Evolutionary conservation across 176 grass and related monocot genomes (phyloP).

Genomic region (Poa pratensis): DNA sequence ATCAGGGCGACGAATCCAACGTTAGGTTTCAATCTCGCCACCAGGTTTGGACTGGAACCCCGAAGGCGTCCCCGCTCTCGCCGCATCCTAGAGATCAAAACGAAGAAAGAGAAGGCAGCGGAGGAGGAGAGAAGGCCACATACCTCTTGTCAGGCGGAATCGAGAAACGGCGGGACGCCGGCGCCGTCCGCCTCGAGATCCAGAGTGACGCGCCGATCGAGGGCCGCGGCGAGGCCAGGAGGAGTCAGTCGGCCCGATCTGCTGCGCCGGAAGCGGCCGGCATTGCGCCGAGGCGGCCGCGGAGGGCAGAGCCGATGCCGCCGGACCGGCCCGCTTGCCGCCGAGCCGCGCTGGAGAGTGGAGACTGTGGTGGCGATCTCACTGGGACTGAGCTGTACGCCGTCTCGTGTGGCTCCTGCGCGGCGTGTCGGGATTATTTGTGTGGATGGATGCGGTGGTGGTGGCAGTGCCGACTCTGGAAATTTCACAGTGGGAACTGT

Average conservation of each 20-base stretch:
- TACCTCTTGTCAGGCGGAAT: conserved; percentile 39
- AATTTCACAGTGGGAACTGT: not conserved
- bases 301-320: not conserved
- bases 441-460: not conserved
- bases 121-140: conserved; percentile 22
- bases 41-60: not conserved
- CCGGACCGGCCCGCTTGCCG: not conserved
- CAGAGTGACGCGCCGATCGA: conserved; percentile 32
- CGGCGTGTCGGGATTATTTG: conserved; percentile 38
- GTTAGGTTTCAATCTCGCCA: conserved; percentile 1
- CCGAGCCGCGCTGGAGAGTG: conserved; percentile 3
- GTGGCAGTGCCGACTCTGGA: not conserved
- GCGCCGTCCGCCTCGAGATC: conserved; percentile 49
- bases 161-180: not conserved
- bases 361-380: conserved; percentile 40
- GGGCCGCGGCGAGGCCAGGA: not conserved
- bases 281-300: conserved; percentile 42
- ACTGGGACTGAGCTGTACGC: conserved; percentile 46
- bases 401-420: conserved; percentile 14
- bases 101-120: not conserved
- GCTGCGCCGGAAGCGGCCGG: conserved; percentile 30
- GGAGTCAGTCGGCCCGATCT: conserved; percentile 45
- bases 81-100: not conserved
- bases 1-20: not conserved
- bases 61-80: not conserved